phyloP scores from a whole-genome alignment of 768 basidiomycete genomes.

The Macrocybe gigantea region DNA sequence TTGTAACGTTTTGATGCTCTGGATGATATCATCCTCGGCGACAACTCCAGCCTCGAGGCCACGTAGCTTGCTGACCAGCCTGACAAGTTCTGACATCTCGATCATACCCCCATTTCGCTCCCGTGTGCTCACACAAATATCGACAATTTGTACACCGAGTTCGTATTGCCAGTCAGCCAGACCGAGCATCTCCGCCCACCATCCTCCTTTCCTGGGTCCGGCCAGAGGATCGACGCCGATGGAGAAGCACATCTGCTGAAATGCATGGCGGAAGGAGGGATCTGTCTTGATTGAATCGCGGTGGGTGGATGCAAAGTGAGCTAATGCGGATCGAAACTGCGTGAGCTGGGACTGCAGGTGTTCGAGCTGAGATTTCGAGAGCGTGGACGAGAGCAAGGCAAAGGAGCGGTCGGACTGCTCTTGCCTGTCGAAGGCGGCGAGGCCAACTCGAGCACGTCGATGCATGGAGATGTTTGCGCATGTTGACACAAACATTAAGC shows the following conservation, averaged over 20 bases:
- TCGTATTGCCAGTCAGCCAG: slow-evolving; percentile 96
- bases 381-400: slow-evolving; percentile 69
- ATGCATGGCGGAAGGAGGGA: slow-evolving; percentile 84
- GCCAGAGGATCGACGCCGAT: slow-evolving; percentile 95
- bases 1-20: slow-evolving; percentile 81
- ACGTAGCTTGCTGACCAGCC: slow-evolving; percentile 72
- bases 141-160: slow-evolving; percentile 92
- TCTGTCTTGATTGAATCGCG: slow-evolving; percentile 79
- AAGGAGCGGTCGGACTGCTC: slow-evolving; percentile 78
- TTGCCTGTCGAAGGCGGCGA: slow-evolving; percentile 88
- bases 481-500: too few relatives aligned
- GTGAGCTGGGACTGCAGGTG: slow-evolving; percentile 76
- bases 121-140: slow-evolving; percentile 83
- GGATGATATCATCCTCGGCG: slow-evolving; percentile 79
- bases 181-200: slow-evolving; percentile 88
- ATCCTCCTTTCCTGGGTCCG: slow-evolving; percentile 78
- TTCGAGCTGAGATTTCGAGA: slow-evolving; percentile 73
- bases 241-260: slow-evolving; percentile 93
- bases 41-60: slow-evolving; percentile 63
- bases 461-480: slow-evolving; percentile 38
- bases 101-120: slow-evolving; percentile 92
- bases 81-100: slow-evolving; percentile 78
- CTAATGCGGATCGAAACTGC: slow-evolving; percentile 77
- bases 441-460: slow-evolving; percentile 73
- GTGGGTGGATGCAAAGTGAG: slow-evolving; percentile 77